Evolutionary conservation across 2,329 filamentous ascomycete genomes (phyloP).

Genomic region (Dothistroma pini): DNA sequence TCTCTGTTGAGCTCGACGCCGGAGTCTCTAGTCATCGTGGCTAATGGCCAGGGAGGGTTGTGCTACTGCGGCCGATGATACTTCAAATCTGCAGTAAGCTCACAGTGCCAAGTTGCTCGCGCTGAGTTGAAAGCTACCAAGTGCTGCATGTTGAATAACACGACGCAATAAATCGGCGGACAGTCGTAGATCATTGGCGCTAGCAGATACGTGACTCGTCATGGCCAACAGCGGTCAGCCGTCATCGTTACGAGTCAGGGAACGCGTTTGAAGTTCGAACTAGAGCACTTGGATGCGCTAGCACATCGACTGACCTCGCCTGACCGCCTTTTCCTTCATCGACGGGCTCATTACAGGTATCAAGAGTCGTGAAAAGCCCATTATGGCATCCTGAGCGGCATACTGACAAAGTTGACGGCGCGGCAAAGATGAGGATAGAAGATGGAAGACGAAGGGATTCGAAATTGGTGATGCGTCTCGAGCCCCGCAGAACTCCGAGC

Average conservation of each 20-base stretch:
- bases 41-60: too few species aligned
- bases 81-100: too few species aligned
- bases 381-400: neutral
- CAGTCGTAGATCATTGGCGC: neutral
- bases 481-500: too few species aligned
- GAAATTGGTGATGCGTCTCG: too few species aligned
- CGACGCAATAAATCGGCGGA: neutral
- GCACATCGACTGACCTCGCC: neutral
- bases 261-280: too few species aligned
- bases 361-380: neutral
- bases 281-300: neutral
- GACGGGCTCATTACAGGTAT: neutral
- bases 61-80: too few species aligned
- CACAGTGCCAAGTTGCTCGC: too few species aligned
- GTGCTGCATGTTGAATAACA: too few species aligned
- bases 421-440: too few species aligned
- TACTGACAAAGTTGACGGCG: too few species aligned
- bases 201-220: neutral
- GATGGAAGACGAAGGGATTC: too few species aligned
- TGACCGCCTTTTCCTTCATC: neutral
- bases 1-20: neutral
- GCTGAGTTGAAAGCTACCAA: too few species aligned
- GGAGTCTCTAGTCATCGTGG: neutral
- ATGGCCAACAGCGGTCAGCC: neutral
- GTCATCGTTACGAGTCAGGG: neutral